Base-by-base conservation (phyloP, 2,329 filamentous ascomycete species). In the Moelleriella libera region DNA sequence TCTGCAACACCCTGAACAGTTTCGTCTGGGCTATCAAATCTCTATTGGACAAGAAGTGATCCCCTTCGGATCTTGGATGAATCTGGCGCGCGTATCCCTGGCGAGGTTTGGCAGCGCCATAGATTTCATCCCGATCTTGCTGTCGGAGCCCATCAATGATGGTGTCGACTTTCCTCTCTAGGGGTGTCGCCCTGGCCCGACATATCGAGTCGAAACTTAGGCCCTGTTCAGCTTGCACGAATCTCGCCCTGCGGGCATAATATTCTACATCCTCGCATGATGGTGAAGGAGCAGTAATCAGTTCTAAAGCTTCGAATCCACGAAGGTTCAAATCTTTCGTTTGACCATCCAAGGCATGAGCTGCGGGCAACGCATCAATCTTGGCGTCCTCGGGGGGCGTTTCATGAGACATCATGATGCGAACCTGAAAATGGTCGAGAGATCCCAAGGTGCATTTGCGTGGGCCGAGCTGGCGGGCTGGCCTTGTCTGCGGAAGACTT, bases 21-120 rank as follows among this genome's bases (percentile, higher is more conserved):
- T 66, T 61, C 7, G 82, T 85, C 44, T 69, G 46, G 39, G 71
- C 61, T 53, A 83, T 76, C 41, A 76, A 60, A 47, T 70, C 60
- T 43, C 68, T 59, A 54, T 80, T 80, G 46, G 71, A 68, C 29
- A 81, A 62, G 56, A 78, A 82, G 58, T 80, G 78, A 54, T 79
- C 76, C 30, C 71, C 72, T 0, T 69, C 56, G 47, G 72, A 70
- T 5, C 68, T 64, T 3, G 57, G 53, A 47, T 76, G 72, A 28
- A 52, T 51, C 58, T 76, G 73, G 4, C 67, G 68, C 10, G 58
- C 62, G 47, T 62, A 63, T 6, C 71, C 71, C 7, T 40, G 46
- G 14, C 64, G 57, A 6, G 58, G 48, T 7, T 48, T 37, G 11
- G 64, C 63, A 6, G 41, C 45, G 8, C 51, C 57, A 52, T 69